These are phyloP conservation scores for Serendipita indica DNA, from an alignment of 768 basidiomycete genomes.

Conservation along the genomic window DNA sequence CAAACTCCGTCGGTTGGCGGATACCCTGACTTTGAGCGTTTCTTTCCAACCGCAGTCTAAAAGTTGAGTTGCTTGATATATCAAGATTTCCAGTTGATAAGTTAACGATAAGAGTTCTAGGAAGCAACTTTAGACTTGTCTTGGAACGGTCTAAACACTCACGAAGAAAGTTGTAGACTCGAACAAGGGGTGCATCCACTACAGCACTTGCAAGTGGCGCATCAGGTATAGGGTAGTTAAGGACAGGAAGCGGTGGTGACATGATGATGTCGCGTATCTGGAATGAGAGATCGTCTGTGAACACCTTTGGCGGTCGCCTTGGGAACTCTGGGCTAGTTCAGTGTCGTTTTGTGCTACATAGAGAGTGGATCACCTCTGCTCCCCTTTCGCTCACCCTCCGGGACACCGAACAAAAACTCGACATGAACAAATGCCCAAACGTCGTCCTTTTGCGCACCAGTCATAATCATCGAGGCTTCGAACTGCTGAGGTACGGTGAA, in stretches of 20 bases:
- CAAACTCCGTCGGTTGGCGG: constrained; percentile 49
- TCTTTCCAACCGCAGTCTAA: constrained; percentile 59
- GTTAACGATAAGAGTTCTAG: constrained; percentile 82
- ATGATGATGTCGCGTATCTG: constrained; percentile 3
- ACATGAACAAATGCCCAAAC: constrained; percentile 79
- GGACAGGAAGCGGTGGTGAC: no score
- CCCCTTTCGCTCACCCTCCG: not conserved
- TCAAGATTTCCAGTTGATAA: constrained; percentile 82
- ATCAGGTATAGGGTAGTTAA: not conserved
- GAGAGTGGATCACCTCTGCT: not conserved
- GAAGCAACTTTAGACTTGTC: not conserved
- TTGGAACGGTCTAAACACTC: constrained; percentile 22
- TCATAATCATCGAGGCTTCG: constrained; percentile 56
- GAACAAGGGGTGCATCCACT: constrained; percentile 69
- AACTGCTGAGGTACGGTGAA: constrained; percentile 64
- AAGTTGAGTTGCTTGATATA: constrained; percentile 42
- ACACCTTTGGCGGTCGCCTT: not conserved
- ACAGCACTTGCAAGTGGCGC: constrained; percentile 24
- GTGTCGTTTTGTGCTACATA: not conserved
- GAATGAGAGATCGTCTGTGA: constrained; percentile 6
- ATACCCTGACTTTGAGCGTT: constrained; percentile 55
- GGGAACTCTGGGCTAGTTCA: not conserved
- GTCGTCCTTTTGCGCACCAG: constrained; percentile 50
- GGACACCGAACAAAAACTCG: constrained; percentile 44
- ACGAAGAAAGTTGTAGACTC: constrained; percentile 85